Evolutionary conservation across 179 eudicot species (phyloP).

Genomic region (Amaranthus tricolor): DNA sequence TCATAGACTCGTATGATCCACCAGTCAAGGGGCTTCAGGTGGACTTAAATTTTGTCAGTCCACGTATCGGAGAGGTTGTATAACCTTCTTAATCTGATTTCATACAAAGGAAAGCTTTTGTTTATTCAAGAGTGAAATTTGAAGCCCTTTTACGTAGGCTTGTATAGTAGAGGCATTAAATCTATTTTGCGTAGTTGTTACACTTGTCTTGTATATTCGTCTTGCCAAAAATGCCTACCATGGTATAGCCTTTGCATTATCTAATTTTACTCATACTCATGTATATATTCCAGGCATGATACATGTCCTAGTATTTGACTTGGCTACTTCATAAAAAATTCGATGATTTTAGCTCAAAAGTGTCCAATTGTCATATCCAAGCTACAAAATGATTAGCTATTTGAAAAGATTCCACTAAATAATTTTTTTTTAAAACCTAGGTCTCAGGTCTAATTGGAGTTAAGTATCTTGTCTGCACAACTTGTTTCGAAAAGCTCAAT

Average conservation of each 20-base stretch:
- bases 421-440: too few species aligned
- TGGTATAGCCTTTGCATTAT: background rate
- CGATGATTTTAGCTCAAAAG: too few species aligned
- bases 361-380: too few species aligned
- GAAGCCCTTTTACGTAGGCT: background rate
- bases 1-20: conserved; percentile 92
- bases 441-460: too few species aligned
- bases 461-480: too few species aligned
- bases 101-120: background rate
- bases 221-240: background rate
- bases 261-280: too few species aligned
- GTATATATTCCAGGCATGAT: too few species aligned
- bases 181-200: background rate
- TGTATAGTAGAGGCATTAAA: background rate
- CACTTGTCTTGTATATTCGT: background rate
- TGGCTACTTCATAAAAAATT: too few species aligned
- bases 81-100: conserved; percentile 5
- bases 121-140: background rate
- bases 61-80: conserved; percentile 97
- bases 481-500: too few species aligned
- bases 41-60: conserved; percentile 97
- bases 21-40: conserved; percentile 96
- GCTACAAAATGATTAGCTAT: too few species aligned
- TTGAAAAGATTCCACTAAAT: too few species aligned
- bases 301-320: too few species aligned